These are phyloP conservation scores for Cytospora schulzeri DNA, from an alignment of 2,329 filamentous ascomycete species.

Conservation along the genomic window DNA sequence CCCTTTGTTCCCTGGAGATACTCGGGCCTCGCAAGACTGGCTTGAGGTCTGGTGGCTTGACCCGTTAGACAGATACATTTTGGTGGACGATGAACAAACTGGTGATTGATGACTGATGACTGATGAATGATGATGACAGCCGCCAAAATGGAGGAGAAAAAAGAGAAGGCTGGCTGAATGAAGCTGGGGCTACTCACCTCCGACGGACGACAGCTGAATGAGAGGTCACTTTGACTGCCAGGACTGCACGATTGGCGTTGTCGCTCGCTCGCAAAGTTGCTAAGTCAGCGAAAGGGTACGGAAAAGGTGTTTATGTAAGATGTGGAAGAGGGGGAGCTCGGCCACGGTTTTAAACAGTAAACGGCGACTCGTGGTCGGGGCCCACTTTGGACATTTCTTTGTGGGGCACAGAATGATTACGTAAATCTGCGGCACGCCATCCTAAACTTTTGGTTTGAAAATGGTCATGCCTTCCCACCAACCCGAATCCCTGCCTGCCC, in stretches of 20 bases:
- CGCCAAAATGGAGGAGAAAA: neutral
- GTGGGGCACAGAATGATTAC: constrained; percentile 9
- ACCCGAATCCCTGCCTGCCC: neutral
- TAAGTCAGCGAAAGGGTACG: constrained; percentile 27
- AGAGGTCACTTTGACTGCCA: constrained; percentile 9
- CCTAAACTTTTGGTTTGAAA: neutral
- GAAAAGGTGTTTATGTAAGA: constrained; percentile 28
- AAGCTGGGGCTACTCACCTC: constrained; percentile 20
- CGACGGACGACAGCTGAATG: constrained; percentile 21
- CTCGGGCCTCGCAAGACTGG: neutral
- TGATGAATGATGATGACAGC: neutral
- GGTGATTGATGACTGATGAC: neutral
- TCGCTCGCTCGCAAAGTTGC: constrained; percentile 20
- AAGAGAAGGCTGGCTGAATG: neutral
- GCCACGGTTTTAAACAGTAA: constrained; percentile 19
- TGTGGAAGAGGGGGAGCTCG: constrained; percentile 11
- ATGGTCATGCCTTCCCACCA: no score
- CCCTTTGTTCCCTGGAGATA: neutral
- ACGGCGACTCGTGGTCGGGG: neutral
- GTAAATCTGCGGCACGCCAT: constrained; percentile 17
- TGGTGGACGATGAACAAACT: neutral
- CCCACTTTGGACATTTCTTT: neutral
- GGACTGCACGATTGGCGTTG: constrained; percentile 14
- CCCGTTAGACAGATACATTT: neutral
- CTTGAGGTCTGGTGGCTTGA: neutral